phyloP scores from a whole-genome alignment of 2,329 filamentous ascomycete genomes.

The Penicillium sp. region DNA sequence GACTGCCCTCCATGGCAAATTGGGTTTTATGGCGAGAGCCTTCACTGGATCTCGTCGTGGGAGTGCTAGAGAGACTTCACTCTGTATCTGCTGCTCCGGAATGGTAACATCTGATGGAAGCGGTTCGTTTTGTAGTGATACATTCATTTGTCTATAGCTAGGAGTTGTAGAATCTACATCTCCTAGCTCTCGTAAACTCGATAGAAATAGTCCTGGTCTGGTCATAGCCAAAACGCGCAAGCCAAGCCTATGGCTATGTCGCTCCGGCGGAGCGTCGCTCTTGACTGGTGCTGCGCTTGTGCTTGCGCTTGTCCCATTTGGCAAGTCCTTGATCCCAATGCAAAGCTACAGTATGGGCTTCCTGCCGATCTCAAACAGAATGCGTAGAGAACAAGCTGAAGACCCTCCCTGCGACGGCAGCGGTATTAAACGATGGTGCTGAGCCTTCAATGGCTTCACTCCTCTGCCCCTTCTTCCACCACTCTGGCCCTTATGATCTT shows the following conservation, averaged over 20 bases:
- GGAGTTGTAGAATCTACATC: background rate
- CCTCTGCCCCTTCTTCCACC: slow-evolving; percentile 52
- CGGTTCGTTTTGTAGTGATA: slow-evolving; percentile 78
- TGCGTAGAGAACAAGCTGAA: background rate
- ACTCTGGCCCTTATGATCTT: slow-evolving; percentile 74
- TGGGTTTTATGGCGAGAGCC: slow-evolving; percentile 31
- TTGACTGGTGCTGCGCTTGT: background rate
- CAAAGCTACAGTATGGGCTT: background rate
- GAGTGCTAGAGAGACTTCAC: slow-evolving; percentile 67
- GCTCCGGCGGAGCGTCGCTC: background rate
- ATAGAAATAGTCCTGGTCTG: slow-evolving; percentile 5
- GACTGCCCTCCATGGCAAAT: slow-evolving; percentile 34
- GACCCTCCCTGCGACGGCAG: background rate
- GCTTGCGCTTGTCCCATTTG: background rate
- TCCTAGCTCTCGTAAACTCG: background rate
- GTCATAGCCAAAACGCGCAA: background rate
- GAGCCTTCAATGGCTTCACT: slow-evolving; percentile 26
- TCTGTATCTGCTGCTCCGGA: slow-evolving; percentile 87
- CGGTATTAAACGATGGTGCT: background rate
- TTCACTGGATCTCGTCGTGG: slow-evolving; percentile 44
- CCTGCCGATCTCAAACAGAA: background rate
- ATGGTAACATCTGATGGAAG: slow-evolving; percentile 70
- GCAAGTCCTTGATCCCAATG: background rate
- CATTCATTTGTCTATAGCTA: slow-evolving; percentile 45
- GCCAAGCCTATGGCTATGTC: background rate